These are phyloP conservation scores for Apiospora hydei DNA, from an alignment of 2,329 filamentous ascomycete species.

Conservation along the genomic window DNA sequence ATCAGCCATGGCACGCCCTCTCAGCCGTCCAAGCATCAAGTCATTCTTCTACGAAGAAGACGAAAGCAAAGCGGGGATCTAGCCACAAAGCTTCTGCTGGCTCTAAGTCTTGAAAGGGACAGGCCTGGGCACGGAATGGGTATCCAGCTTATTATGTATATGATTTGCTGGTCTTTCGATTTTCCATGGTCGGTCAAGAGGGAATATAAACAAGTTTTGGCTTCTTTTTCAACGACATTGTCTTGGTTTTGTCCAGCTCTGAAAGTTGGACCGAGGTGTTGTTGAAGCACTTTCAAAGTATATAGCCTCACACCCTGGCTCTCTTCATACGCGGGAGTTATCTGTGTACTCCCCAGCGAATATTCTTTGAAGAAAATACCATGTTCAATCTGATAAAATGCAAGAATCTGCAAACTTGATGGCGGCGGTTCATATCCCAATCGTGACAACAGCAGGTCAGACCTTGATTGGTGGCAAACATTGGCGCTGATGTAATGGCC, in stretches of 20 bases:
- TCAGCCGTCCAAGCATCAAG: not conserved
- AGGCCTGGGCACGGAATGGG: too few species aligned
- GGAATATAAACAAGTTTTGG: not conserved
- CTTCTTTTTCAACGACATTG: not conserved
- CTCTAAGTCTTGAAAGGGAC: not conserved
- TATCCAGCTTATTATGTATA: not conserved
- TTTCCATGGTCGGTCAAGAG: not conserved
- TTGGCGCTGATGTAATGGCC: not conserved
- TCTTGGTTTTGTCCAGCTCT: not conserved
- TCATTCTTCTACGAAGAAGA: not conserved
- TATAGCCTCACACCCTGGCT: not conserved
- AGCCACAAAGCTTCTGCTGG: not conserved
- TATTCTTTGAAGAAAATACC: too few species aligned
- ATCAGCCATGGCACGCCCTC: constrained; percentile 22
- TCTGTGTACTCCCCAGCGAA: not conserved
- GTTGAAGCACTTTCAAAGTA: not conserved
- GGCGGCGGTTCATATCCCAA: too few species aligned
- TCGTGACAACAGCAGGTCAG: too few species aligned
- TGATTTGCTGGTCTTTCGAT: not conserved
- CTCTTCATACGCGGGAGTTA: not conserved
- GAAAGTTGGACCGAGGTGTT: not conserved
- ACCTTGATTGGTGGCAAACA: not conserved
- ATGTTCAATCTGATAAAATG: too few species aligned
- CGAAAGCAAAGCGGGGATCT: not conserved
- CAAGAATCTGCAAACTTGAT: too few species aligned